Percentiles rank a stretch among this genome's conserved stretches.
Conservation (phyloP, 208 protist species). For the Acanthamoeba divionensis region DNA sequence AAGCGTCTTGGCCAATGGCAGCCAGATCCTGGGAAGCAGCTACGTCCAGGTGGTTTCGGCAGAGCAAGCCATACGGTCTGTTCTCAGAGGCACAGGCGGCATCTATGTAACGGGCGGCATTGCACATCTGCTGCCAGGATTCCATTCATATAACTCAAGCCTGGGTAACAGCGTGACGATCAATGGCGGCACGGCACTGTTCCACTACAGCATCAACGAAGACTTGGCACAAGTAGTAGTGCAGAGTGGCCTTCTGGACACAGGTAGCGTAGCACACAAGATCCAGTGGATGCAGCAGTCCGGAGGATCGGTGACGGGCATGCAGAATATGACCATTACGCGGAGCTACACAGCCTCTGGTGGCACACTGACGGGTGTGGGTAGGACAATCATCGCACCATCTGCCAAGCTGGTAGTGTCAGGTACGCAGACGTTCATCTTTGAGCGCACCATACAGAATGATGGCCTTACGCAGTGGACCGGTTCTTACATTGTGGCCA, state of each 20-base stretch:
- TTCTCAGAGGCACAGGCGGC: too few species aligned
- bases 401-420: background rate
- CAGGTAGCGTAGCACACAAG: background rate
- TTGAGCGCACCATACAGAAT: slow-evolving; percentile 5
- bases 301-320: background rate
- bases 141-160: background rate
- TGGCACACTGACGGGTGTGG: background rate
- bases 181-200: background rate
- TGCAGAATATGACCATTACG: background rate
- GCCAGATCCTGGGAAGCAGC: too few species aligned
- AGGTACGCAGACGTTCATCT: background rate
- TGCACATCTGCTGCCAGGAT: background rate
- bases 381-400: background rate
- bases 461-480: slow-evolving; percentile 24
- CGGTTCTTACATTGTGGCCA: background rate
- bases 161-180: background rate
- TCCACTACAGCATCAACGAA: slow-evolving; percentile 33
- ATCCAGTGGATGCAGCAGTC: background rate
- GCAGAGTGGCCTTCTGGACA: background rate
- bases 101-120: background rate
- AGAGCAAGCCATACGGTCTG: too few species aligned
- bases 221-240: background rate
- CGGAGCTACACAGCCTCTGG: background rate
- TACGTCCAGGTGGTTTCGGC: too few species aligned
- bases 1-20: too few species aligned